Percentiles rank a stretch among this genome's conserved stretches.
These are phyloP conservation scores for Jackrogersella minutella DNA, from an alignment of 495 filamentous ascomycete genomes.

Conservation along the genomic window DNA sequence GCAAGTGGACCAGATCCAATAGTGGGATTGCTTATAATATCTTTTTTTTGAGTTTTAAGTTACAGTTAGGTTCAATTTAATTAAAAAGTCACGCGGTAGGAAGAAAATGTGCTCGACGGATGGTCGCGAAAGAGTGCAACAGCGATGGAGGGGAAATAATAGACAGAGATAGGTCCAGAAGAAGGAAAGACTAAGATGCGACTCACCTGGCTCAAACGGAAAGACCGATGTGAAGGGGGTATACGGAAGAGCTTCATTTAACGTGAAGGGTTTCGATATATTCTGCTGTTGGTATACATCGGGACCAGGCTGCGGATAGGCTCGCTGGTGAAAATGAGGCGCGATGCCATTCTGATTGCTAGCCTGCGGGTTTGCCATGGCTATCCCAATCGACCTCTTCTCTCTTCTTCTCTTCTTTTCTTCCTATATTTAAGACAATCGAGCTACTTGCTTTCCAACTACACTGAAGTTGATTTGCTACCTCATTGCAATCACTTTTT, in stretches of 20 bases:
- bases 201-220: conserved; percentile 82
- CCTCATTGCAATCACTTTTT: conserved; percentile 32
- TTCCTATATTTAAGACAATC: conserved; percentile 26
- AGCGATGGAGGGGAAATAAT: conserved; percentile 18
- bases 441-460: conserved; percentile 17
- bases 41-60: conserved; percentile 51
- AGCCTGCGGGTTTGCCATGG: conserved; percentile 50
- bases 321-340: conserved; percentile 35
- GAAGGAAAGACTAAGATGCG: conserved; percentile 29
- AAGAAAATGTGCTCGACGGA: background rate
- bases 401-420: conserved; percentile 22
- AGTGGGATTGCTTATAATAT: conserved; percentile 74
- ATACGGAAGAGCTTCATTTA: conserved; percentile 89
- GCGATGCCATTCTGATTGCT: conserved; percentile 37
- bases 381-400: conserved; percentile 10
- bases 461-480: conserved; percentile 16
- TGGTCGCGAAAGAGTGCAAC: background rate
- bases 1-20: conserved; percentile 61
- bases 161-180: no score
- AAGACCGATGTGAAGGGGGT: conserved; percentile 90
- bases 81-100: conserved; percentile 13
- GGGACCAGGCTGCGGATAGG: conserved; percentile 20
- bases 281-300: conserved; percentile 18
- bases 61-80: conserved; percentile 30
- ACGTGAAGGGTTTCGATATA: conserved; percentile 54